phyloP scores from a whole-genome alignment of 2,329 filamentous ascomycete genomes.

The Beauveria rudraprayagi region DNA sequence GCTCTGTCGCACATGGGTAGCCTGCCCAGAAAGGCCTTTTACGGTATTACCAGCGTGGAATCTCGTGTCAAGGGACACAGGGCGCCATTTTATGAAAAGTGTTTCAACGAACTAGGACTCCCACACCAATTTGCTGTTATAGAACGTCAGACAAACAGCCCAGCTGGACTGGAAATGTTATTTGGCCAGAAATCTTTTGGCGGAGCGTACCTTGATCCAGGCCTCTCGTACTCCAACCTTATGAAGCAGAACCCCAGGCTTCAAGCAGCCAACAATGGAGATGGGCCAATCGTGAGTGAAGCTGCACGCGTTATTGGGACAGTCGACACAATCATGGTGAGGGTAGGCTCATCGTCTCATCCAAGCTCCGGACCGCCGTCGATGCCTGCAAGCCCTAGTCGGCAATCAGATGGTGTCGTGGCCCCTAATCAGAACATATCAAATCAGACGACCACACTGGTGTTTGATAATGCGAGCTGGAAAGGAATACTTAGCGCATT shows the following conservation, averaged over 20 bases:
- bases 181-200: constrained; percentile 70
- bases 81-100: constrained; percentile 80
- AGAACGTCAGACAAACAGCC: constrained; percentile 58
- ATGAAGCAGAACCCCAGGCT: constrained; percentile 49
- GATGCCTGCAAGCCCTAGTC: constrained; percentile 39
- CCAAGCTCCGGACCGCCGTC: constrained; percentile 38
- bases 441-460: constrained; percentile 41
- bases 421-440: constrained; percentile 31
- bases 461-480: constrained; percentile 80
- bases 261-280: constrained; percentile 38
- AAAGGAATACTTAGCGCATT: constrained; percentile 77
- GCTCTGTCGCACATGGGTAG: constrained; percentile 72
- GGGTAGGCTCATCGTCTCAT: constrained; percentile 27
- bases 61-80: constrained; percentile 53
- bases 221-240: constrained; percentile 53
- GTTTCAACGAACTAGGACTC: constrained; percentile 75
- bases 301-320: constrained; percentile 72
- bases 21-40: constrained; percentile 70
- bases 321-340: constrained; percentile 71
- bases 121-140: constrained; percentile 72
- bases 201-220: constrained; percentile 72
- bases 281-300: constrained; percentile 57
- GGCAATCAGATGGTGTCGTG: constrained; percentile 23
- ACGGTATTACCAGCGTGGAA: constrained; percentile 66
- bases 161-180: constrained; percentile 61